Conservation (phyloP, 2,329 filamentous ascomycete species). For the Tolypocladium nubicola region DNA sequence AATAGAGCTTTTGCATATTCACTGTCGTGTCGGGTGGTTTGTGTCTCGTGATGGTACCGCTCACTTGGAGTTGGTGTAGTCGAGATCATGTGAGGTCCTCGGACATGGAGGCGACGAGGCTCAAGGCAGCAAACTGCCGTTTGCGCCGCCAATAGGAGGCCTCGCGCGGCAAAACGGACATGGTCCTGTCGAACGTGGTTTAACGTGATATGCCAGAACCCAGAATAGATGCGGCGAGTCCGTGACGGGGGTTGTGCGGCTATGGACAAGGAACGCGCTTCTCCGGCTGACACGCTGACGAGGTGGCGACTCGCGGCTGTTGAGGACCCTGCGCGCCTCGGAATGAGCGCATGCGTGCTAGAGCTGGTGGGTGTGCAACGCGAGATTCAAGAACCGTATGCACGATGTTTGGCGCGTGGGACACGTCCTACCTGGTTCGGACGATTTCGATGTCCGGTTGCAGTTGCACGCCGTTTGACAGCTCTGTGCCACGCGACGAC, state of each 20-base stretch:
- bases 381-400: background rate
- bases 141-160: background rate
- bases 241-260: background rate
- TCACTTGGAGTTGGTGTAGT: background rate
- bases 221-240: background rate
- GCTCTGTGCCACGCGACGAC: background rate
- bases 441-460: background rate
- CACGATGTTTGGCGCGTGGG: background rate
- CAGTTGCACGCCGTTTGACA: background rate
- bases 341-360: background rate
- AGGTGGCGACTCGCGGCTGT: background rate
- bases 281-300: background rate
- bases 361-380: background rate
- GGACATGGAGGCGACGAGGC: background rate
- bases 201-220: background rate
- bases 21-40: background rate
- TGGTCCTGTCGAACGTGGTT: background rate
- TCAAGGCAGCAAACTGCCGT: background rate
- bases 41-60: background rate
- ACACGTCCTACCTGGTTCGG: background rate
- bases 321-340: background rate
- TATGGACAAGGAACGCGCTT: background rate
- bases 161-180: background rate
- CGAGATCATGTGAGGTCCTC: background rate
- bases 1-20: background rate